Percentiles rank a stretch among this genome's conserved stretches.
Evolutionary conservation across 2,329 filamentous ascomycete species (phyloP).

Genomic region (Lojkania enalia): DNA sequence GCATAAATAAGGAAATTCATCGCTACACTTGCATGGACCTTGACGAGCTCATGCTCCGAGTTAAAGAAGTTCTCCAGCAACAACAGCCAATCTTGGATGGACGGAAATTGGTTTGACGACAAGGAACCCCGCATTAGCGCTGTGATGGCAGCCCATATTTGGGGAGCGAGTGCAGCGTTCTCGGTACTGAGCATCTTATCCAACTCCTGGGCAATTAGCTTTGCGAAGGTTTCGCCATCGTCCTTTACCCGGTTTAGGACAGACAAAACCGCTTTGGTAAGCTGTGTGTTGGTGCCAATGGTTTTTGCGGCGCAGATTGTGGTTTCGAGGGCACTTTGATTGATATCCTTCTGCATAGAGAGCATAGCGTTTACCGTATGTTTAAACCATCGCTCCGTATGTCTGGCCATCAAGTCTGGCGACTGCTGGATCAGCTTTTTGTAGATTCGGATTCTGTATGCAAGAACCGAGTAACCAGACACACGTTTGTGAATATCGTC

Average conservation of each 20-base stretch:
- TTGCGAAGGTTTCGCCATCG: slow-evolving; percentile 57
- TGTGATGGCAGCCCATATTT: slow-evolving; percentile 85
- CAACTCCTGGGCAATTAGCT: slow-evolving; percentile 69
- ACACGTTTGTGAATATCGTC: slow-evolving; percentile 73
- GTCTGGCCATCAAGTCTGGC: slow-evolving; percentile 68
- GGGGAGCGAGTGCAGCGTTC: slow-evolving; percentile 70
- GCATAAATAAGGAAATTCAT: slow-evolving; percentile 85
- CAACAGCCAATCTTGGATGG: slow-evolving; percentile 73
- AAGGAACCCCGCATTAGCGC: slow-evolving; percentile 69
- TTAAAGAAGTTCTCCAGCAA: slow-evolving; percentile 86
- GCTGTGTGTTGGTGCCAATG: slow-evolving; percentile 68
- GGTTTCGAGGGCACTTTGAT: slow-evolving; percentile 72
- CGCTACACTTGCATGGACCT: slow-evolving; percentile 76
- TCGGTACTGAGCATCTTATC: slow-evolving; percentile 61
- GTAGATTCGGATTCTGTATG: slow-evolving; percentile 78
- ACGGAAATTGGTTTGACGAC: slow-evolving; percentile 68
- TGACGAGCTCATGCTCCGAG: slow-evolving; percentile 63
- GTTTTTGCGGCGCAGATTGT: slow-evolving; percentile 71
- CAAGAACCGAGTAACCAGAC: slow-evolving; percentile 78
- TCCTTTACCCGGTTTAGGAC: slow-evolving; percentile 61
- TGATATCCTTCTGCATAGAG: slow-evolving; percentile 75
- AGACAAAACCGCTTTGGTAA: slow-evolving; percentile 69
- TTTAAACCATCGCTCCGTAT: slow-evolving; percentile 75
- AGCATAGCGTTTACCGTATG: slow-evolving; percentile 83
- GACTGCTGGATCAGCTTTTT: slow-evolving; percentile 74